Conservation (phyloP, 1,139 yeast genomes). For the Debaryomyces sp. region DNA sequence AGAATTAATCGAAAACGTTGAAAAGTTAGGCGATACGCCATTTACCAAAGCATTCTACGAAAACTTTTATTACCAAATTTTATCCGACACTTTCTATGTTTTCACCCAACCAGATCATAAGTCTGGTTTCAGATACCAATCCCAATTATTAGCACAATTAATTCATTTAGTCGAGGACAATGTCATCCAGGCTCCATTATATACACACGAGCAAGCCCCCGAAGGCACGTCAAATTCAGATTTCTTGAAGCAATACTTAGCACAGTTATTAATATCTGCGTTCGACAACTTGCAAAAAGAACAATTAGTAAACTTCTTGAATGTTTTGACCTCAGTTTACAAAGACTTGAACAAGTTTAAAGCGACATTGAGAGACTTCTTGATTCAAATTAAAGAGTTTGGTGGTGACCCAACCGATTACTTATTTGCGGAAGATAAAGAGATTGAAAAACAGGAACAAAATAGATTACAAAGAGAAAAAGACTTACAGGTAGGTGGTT, state of each 20-base stretch:
- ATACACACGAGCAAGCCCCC: conserved; percentile 72
- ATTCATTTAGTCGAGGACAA: conserved; percentile 81
- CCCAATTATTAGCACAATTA: conserved; percentile 81
- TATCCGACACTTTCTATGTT: conserved; percentile 90
- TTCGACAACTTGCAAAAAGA: conserved; percentile 87
- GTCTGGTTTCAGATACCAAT: conserved; percentile 90
- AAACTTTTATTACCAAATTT: conserved; percentile 84
- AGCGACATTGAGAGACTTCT: conserved; percentile 89
- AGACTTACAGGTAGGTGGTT: conserved; percentile 89
- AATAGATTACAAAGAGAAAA: conserved; percentile 72
- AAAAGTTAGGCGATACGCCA: conserved; percentile 71
- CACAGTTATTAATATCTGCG: conserved; percentile 78
- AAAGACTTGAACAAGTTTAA: conserved; percentile 77
- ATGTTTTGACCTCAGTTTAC: conserved; percentile 73
- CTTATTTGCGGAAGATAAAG: conserved; percentile 92
- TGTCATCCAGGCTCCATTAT: conserved; percentile 75
- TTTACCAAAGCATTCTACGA: conserved; percentile 87
- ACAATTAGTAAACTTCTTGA: conserved; percentile 80
- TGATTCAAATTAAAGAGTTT: conserved; percentile 91
- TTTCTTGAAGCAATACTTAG: conserved; percentile 80
- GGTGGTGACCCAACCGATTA: conserved; percentile 96
- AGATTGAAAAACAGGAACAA: conserved; percentile 71
- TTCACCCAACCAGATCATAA: conserved; percentile 97
- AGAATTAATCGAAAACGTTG: conserved; percentile 78
- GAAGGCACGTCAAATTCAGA: conserved; percentile 81